Conservation (phyloP, 2,329 filamentous ascomycete genomes). For the Fusarium sp. region DNA sequence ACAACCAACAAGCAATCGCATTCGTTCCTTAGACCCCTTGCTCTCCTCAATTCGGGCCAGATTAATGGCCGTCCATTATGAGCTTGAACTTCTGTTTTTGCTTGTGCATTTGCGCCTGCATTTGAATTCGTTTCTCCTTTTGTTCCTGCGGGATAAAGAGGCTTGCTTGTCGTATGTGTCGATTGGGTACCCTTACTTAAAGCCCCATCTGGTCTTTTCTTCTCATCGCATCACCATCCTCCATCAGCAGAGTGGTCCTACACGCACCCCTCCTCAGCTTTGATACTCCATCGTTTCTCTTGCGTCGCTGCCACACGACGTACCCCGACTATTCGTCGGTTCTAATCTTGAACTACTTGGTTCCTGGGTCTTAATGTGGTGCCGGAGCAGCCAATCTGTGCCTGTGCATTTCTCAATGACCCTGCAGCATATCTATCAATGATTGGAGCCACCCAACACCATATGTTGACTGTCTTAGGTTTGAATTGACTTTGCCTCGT, state of each 20-base stretch:
- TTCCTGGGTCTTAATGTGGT: constrained; percentile 45
- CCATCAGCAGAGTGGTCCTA: constrained; percentile 19
- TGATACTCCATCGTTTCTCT: constrained; percentile 20
- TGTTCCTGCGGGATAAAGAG: constrained; percentile 54
- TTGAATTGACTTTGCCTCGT: background rate
- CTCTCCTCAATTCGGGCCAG: constrained; percentile 25
- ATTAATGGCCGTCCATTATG: constrained; percentile 41
- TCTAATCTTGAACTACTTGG: constrained; percentile 30
- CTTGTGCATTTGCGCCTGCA: constrained; percentile 21
- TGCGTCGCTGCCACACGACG: constrained; percentile 38
- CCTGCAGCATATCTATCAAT: constrained; percentile 44
- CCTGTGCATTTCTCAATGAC: constrained; percentile 36
- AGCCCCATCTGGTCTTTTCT: constrained; percentile 50
- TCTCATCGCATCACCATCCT: constrained; percentile 47
- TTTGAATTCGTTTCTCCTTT: constrained; percentile 24
- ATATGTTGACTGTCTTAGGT: constrained; percentile 1
- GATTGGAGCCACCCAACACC: constrained; percentile 15
- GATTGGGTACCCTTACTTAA: constrained; percentile 57
- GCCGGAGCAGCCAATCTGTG: constrained; percentile 31
- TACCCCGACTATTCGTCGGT: constrained; percentile 38
- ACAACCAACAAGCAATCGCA: constrained; percentile 48
- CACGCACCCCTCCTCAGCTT: constrained; percentile 25
- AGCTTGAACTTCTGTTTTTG: constrained; percentile 41
- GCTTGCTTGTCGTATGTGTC: constrained; percentile 50
- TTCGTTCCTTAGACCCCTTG: constrained; percentile 35